Evolutionary conservation across 129 eudicot genomes (phyloP).

Genomic region (Arctium lappa): DNA sequence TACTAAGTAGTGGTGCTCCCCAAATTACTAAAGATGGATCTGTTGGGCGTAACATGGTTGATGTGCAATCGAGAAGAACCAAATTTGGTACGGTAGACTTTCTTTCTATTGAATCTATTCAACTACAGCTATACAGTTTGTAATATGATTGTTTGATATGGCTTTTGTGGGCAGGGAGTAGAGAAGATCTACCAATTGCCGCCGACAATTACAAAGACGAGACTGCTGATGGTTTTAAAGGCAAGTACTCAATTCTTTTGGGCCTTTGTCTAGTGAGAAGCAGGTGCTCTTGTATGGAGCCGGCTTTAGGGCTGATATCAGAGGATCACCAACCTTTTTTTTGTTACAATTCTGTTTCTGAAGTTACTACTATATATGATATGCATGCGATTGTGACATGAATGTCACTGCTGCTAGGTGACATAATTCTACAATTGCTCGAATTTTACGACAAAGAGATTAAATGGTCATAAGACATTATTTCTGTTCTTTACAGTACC

Average conservation of each 20-base stretch:
- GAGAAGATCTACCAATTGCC: constrained; percentile 57
- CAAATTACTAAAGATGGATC: constrained; percentile 78
- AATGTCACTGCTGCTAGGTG: background rate
- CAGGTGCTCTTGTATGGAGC: constrained; percentile 21
- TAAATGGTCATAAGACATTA: background rate
- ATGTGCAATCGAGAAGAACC: constrained; percentile 57
- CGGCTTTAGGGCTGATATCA: constrained; percentile 12
- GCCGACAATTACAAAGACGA: constrained; percentile 46
- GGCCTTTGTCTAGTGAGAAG: constrained; percentile 28
- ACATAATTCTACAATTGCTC: background rate
- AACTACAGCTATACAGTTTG: background rate
- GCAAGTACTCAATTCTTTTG: constrained; percentile 30
- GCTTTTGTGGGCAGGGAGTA: constrained; percentile 50
- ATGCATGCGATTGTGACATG: background rate
- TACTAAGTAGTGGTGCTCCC: constrained; percentile 81
- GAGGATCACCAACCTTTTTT: constrained; percentile 26
- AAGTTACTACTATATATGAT: constrained; percentile 29
- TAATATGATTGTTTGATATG: background rate
- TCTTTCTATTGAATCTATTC: background rate
- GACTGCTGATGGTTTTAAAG: constrained; percentile 38
- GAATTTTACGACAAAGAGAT: background rate
- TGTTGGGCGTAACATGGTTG: constrained; percentile 45
- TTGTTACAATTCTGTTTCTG: constrained; percentile 28
- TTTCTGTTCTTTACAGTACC: background rate
- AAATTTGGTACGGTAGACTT: constrained; percentile 52